Conservation (phyloP, 1,139 yeast genomes). For the Meyerozyma sp. region DNA sequence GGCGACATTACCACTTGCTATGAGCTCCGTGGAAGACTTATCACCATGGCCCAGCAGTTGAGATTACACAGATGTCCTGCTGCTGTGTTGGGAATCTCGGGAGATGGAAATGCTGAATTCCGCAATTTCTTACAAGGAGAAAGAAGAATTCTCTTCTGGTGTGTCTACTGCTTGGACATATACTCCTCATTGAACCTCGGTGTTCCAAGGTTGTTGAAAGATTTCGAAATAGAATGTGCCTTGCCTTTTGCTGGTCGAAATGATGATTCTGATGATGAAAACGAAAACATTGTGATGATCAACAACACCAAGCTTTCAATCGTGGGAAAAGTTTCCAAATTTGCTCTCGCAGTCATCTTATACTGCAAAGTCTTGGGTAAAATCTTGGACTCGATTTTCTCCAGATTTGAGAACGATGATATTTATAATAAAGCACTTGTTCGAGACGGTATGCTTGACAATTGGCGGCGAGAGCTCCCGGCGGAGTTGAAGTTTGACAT, state of each 20-base stretch:
- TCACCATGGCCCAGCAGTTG: constrained; percentile 81
- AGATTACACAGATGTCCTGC: constrained; percentile 86
- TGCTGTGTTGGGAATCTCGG: constrained; percentile 54
- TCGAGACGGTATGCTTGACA: constrained; percentile 67
- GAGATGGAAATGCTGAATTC: constrained; percentile 41
- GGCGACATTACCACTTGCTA: constrained; percentile 75
- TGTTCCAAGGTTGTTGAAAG: constrained; percentile 74
- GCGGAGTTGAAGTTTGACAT: constrained; percentile 56
- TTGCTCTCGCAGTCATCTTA: constrained; percentile 61
- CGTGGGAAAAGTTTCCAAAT: constrained; percentile 63
- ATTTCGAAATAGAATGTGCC: constrained; percentile 81
- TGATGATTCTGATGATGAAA: constrained; percentile 38
- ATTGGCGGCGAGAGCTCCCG: constrained; percentile 76
- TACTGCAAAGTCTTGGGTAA: constrained; percentile 71
- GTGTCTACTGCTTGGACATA: constrained; percentile 70
- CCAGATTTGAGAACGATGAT: constrained; percentile 37
- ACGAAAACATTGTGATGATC: constrained; percentile 52
- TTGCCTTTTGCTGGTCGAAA: constrained; percentile 65
- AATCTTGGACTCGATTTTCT: constrained; percentile 62
- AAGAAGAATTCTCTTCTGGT: constrained; percentile 80
- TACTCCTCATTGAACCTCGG: constrained; percentile 75
- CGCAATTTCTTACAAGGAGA: constrained; percentile 66
- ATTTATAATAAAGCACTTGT: constrained; percentile 36
- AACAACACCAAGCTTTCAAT: constrained; percentile 54
- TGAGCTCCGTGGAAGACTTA: constrained; percentile 68